These are phyloP conservation scores for Backusella parvicylindrica DNA, from an alignment of 192 early-diverging fungal genomes.

Conservation along the genomic window DNA sequence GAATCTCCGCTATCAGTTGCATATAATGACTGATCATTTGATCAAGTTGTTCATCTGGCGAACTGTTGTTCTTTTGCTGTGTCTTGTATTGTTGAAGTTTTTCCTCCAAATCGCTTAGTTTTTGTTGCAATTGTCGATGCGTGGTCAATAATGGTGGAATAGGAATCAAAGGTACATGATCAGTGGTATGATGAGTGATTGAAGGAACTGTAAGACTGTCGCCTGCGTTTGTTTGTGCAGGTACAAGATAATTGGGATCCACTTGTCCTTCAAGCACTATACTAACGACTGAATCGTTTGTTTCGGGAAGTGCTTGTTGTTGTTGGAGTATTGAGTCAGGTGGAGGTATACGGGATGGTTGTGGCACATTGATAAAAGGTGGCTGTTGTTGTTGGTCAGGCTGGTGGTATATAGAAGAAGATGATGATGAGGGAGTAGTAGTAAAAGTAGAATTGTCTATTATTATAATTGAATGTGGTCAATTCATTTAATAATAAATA, in stretches of 20 bases:
- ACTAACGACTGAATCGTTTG: background rate
- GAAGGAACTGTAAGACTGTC: constrained; percentile 34
- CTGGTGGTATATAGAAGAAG: background rate
- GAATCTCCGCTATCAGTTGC: constrained; percentile 39
- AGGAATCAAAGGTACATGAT: constrained; percentile 59
- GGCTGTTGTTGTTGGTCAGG: background rate
- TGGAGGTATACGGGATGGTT: background rate
- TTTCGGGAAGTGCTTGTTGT: background rate
- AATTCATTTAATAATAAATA: background rate
- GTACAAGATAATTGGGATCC: constrained; percentile 50
- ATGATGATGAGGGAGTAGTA: no score
- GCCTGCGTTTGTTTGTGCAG: constrained; percentile 49
- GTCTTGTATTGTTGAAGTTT: constrained; percentile 27
- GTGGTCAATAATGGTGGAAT: constrained; percentile 50
- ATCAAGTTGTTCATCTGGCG: constrained; percentile 36
- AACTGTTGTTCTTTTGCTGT: constrained; percentile 3
- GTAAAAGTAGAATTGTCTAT: no score
- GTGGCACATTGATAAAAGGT: background rate
- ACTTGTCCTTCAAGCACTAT: constrained; percentile 52
- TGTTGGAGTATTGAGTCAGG: background rate
- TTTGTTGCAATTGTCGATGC: constrained; percentile 44
- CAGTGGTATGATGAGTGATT: constrained; percentile 13
- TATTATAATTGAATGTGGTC: background rate
- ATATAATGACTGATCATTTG: constrained; percentile 44
- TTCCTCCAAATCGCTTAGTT: constrained; percentile 37